Percentiles rank a stretch among this genome's conserved stretches.
phyloP scores from a whole-genome alignment of 495 filamentous ascomycete species.

The Tuber microsphaerosporum region DNA sequence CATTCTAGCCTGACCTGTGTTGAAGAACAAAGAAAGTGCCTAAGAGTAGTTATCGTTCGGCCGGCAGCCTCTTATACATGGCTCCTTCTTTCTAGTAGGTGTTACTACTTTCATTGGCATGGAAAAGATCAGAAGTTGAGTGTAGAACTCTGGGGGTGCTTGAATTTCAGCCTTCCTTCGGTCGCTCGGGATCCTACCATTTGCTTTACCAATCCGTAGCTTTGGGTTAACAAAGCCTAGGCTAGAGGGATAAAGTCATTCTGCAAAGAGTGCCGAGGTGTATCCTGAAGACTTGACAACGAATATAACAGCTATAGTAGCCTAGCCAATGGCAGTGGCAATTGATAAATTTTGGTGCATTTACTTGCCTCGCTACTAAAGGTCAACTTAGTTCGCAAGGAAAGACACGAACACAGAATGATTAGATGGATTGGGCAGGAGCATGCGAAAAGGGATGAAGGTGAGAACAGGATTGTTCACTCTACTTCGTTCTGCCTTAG shows the following conservation, averaged over 20 bases:
- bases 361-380: neutral
- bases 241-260: neutral
- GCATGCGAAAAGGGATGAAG: neutral
- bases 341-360: neutral
- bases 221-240: neutral
- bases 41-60: neutral
- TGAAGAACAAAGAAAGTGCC: neutral
- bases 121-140: neutral
- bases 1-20: neutral
- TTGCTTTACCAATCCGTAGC: neutral
- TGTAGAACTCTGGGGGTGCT: neutral
- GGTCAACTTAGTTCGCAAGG: neutral
- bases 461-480: neutral
- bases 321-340: neutral
- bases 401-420: neutral
- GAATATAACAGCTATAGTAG: neutral
- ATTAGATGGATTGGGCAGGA: neutral
- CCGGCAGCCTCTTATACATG: neutral
- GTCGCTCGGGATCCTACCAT: neutral
- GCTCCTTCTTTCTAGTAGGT: neutral
- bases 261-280: neutral
- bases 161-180: neutral
- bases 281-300: neutral
- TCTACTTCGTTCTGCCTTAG: neutral
- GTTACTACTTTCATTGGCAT: neutral